Percentiles rank a stretch among this genome's conserved stretches.
phyloP scores from a whole-genome alignment of 169 alveolate species.

The Ichthyophthirius multifiliis region DNA sequence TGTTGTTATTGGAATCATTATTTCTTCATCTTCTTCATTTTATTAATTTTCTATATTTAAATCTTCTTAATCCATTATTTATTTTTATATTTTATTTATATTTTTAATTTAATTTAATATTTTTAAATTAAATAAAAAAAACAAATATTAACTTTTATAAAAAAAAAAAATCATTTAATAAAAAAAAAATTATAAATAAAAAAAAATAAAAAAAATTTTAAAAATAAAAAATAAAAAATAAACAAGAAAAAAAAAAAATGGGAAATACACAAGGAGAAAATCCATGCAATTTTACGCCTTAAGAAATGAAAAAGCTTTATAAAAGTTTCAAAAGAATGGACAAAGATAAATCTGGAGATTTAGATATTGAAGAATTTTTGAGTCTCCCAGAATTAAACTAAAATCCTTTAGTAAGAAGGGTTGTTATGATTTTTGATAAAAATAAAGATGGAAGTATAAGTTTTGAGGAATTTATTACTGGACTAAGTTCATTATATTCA shows the following conservation, averaged over 20 bases:
- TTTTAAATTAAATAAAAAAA: no score
- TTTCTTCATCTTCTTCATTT: conserved; percentile 7
- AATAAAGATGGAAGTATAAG: conserved; percentile 95
- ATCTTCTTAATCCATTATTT: no score
- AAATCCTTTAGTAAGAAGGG: conserved; percentile 96
- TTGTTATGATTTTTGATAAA: conserved; percentile 93
- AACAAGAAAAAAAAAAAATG: conserved; percentile 16
- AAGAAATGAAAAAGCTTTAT: conserved; percentile 92
- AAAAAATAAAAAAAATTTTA: neutral
- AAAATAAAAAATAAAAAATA: neutral
- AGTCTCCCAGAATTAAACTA: conserved; percentile 94
- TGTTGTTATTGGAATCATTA: neutral
- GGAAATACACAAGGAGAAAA: conserved; percentile 42
- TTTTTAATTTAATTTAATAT: no score
- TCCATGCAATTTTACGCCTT: conserved; percentile 80
- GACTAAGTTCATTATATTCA: conserved; percentile 86
- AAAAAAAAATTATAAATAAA: neutral
- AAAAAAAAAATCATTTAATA: no score
- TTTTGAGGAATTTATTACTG: conserved; percentile 95
- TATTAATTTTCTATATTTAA: conserved; percentile 5
- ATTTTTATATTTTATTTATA: no score
- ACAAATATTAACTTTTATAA: no score
- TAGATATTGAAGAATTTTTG: conserved; percentile 95
- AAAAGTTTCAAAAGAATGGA: conserved; percentile 91
- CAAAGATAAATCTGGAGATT: conserved; percentile 90